Evolutionary conservation across 208 protist genomes (phyloP).

Genomic region (Acanthamoeba healyi): DNA sequence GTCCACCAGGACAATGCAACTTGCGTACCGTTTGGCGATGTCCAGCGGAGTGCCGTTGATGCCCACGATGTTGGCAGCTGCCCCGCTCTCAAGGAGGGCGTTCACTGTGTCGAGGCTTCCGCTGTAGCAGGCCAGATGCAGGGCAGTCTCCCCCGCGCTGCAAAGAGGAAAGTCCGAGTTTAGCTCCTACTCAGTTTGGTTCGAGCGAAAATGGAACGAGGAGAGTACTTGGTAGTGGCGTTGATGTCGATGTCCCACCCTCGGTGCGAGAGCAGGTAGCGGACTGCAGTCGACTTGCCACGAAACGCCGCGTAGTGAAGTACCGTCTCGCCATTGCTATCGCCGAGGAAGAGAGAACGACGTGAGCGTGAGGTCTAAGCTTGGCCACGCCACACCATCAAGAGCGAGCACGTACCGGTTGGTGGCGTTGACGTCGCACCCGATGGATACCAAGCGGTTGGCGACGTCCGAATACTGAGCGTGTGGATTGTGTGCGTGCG

Average conservation of each 20-base stretch:
- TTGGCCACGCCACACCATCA: background rate
- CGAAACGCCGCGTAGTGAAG: conserved; percentile 9
- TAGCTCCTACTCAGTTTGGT: background rate
- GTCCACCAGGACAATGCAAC: too few species aligned
- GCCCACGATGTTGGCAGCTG: conserved; percentile 11
- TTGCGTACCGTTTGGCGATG: conserved; percentile 26
- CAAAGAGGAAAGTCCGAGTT: background rate
- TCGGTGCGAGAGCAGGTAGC: background rate
- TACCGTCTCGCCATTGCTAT: background rate
- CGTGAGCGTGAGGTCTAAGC: background rate
- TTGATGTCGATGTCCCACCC: conserved; percentile 30
- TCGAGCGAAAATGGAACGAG: background rate
- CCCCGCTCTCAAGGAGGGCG: conserved; percentile 8
- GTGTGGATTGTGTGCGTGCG: background rate
- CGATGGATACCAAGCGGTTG: conserved; percentile 45
- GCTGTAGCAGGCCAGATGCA: conserved; percentile 31
- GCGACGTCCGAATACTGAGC: background rate
- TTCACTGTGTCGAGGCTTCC: conserved; percentile 9
- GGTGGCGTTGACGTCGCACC: conserved; percentile 18
- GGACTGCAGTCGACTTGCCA: conserved; percentile 12
- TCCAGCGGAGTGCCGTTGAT: conserved; percentile 35
- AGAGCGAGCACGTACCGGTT: conserved; percentile 13
- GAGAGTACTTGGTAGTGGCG: conserved; percentile 1
- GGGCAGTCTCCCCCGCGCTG: conserved; percentile 3
- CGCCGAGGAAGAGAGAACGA: background rate